These are phyloP conservation scores for Mycena sanguinolenta DNA, from an alignment of 768 basidiomycete species.

Conservation along the genomic window DNA sequence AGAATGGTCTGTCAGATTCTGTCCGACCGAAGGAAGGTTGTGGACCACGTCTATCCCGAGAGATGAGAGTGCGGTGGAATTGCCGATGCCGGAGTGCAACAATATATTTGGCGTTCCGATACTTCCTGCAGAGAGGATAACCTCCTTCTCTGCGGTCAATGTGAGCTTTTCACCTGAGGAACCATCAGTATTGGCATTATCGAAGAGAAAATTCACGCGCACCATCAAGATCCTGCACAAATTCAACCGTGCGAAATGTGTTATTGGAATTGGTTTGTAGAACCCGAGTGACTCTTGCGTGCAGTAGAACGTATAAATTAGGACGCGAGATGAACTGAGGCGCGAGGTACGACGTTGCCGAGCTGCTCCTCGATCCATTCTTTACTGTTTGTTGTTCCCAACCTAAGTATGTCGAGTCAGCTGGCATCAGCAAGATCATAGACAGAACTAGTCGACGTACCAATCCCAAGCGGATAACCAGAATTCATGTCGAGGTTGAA, in stretches of 20 bases:
- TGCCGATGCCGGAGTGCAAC: constrained; percentile 15
- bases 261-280: background rate
- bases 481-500: constrained; percentile 42
- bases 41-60: constrained; percentile 17
- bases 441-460: too few relatives aligned
- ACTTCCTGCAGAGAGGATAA: constrained; percentile 48
- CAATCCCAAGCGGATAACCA: constrained; percentile 43
- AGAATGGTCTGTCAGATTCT: constrained; percentile 51
- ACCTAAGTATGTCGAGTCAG: constrained; percentile 30
- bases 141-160: constrained; percentile 44
- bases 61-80: constrained; percentile 1
- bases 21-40: constrained; percentile 21
- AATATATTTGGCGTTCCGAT: constrained; percentile 41
- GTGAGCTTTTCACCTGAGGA: background rate
- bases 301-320: constrained; percentile 44
- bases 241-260: constrained; percentile 40
- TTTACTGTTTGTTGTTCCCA: constrained; percentile 38
- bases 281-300: constrained; percentile 35
- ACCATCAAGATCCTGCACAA: constrained; percentile 23
- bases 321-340: constrained; percentile 39
- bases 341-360: constrained; percentile 43
- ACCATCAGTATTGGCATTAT: constrained; percentile 39
- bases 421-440: constrained; percentile 6
- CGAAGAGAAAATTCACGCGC: background rate
- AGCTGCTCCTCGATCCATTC: constrained; percentile 39